Conservation (phyloP, 2,329 filamentous ascomycete genomes). For the Juglanconis sp. region DNA sequence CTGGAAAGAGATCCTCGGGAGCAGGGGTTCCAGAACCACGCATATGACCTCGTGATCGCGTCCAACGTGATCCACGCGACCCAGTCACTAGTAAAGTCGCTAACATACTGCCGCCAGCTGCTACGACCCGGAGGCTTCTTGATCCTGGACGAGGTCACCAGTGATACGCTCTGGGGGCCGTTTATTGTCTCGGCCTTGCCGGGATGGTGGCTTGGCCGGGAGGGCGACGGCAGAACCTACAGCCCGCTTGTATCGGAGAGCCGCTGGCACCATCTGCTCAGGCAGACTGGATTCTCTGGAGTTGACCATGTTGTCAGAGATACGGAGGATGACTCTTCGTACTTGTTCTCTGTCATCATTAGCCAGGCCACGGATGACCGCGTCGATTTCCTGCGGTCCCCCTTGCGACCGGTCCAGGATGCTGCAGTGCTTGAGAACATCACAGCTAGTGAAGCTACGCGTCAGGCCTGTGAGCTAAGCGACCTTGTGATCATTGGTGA, state of each 20-base stretch:
- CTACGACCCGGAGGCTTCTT: constrained; percentile 27
- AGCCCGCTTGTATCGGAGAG: constrained; percentile 24
- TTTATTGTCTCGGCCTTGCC: not conserved
- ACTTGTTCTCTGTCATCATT: constrained; percentile 18
- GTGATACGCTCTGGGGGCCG: too few species aligned
- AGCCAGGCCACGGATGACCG: constrained; percentile 19
- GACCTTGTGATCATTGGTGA: too few species aligned
- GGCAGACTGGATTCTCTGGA: constrained; percentile 24
- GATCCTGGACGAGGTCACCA: not conserved
- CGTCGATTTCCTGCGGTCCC: constrained; percentile 16
- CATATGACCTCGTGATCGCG: constrained; percentile 30
- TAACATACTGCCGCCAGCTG: constrained; percentile 26
- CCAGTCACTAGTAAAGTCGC: constrained; percentile 17
- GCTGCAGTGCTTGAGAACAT: not conserved
- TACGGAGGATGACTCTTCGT: too few species aligned
- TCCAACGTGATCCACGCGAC: constrained; percentile 30
- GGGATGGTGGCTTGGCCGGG: not conserved
- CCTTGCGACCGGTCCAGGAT: too few species aligned
- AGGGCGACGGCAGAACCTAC: not conserved
- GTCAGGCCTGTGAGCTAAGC: not conserved
- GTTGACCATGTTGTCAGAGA: constrained; percentile 20
- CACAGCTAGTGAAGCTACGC: not conserved
- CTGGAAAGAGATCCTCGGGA: constrained; percentile 23
- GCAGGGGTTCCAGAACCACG: constrained; percentile 28
- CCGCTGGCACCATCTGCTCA: too few species aligned